Evolutionary conservation across 2,329 filamentous ascomycete genomes (phyloP).

Genomic region (Phaeosphaeria sp.): DNA sequence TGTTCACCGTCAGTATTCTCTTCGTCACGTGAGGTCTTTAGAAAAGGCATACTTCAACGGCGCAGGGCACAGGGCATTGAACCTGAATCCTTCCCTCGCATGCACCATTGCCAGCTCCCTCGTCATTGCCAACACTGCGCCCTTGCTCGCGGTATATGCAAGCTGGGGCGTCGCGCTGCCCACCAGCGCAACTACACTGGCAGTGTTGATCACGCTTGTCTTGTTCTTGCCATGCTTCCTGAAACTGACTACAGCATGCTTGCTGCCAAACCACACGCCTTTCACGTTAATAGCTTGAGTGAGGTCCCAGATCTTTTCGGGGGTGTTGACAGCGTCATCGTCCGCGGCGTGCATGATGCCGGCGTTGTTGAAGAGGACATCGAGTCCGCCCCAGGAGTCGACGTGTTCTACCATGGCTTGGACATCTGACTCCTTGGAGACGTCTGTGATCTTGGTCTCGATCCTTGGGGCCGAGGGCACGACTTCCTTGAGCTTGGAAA

Average conservation of each 20-base stretch:
- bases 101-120: conserved; percentile 91
- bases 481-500: conserved; percentile 76
- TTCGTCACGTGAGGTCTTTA: neutral
- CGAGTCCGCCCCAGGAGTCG: conserved; percentile 85
- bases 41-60: conserved; percentile 73
- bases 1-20: conserved; percentile 36
- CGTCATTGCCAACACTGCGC: conserved; percentile 87
- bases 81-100: conserved; percentile 85
- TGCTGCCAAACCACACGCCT: conserved; percentile 96
- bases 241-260: conserved; percentile 85
- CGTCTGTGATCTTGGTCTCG: conserved; percentile 74
- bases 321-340: conserved; percentile 74
- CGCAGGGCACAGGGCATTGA: conserved; percentile 89
- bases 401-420: conserved; percentile 75
- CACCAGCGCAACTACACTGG: conserved; percentile 85
- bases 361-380: conserved; percentile 97
- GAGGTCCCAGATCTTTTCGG: conserved; percentile 91
- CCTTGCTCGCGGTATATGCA: conserved; percentile 93
- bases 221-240: conserved; percentile 79
- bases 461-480: conserved; percentile 67
- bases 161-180: conserved; percentile 88
- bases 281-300: conserved; percentile 97
- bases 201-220: conserved; percentile 90
- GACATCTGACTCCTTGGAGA: conserved; percentile 84
- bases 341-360: conserved; percentile 90